phyloP scores from a whole-genome alignment of 169 alveolate genomes.

The Cryptosporidium baileyi region DNA sequence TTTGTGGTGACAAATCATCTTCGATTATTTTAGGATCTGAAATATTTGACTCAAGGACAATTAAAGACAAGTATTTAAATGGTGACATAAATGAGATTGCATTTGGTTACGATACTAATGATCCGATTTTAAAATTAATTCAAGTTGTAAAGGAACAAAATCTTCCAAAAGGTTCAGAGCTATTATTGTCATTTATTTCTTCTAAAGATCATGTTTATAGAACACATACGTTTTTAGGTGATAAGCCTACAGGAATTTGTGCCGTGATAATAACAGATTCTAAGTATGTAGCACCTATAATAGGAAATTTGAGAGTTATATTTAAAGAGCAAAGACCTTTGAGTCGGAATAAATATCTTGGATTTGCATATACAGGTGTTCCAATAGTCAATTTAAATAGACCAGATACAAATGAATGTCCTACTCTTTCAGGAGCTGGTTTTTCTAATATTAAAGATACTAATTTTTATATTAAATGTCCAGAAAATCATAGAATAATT shows the following conservation, averaged over 20 bases:
- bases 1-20: slow-evolving; percentile 14
- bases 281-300: slow-evolving; percentile 8
- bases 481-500: slow-evolving; percentile 28
- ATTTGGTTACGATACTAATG: slow-evolving; percentile 43
- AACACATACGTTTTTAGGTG: slow-evolving; percentile 34
- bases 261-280: slow-evolving; percentile 36
- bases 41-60: neutral
- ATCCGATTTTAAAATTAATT: slow-evolving; percentile 17
- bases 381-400: slow-evolving; percentile 1
- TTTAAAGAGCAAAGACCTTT: slow-evolving; percentile 36
- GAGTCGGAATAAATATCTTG: neutral
- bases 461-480: slow-evolving; percentile 23
- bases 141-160: slow-evolving; percentile 49
- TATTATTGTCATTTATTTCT: slow-evolving; percentile 21
- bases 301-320: slow-evolving; percentile 26
- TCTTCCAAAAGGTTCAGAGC: slow-evolving; percentile 25
- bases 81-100: slow-evolving; percentile 65
- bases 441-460: slow-evolving; percentile 3
- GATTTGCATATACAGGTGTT: slow-evolving; percentile 34
- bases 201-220: slow-evolving; percentile 19
- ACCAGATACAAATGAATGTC: neutral
- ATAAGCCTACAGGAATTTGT: slow-evolving; percentile 27
- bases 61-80: neutral
- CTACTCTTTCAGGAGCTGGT: slow-evolving; percentile 25
- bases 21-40: slow-evolving; percentile 33